These are phyloP conservation scores for Austropuccinia psidii DNA, from an alignment of 1,284 basidiomycete genomes.

Conservation along the genomic window DNA sequence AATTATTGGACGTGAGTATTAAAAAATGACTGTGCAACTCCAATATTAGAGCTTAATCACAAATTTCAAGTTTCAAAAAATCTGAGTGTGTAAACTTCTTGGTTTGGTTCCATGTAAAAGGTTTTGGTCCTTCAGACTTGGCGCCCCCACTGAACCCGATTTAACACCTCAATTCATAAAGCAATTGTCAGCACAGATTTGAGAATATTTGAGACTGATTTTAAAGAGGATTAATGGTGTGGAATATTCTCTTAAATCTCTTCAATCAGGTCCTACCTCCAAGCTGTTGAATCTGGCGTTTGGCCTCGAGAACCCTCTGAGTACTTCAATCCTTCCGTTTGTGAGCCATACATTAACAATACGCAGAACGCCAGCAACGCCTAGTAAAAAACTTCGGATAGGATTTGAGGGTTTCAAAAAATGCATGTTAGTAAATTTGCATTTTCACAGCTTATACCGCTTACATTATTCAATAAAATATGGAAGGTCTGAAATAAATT, in stretches of 20 bases:
- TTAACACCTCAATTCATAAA: neutral
- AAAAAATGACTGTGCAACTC: neutral
- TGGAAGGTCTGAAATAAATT: no score
- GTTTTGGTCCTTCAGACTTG: constrained; percentile 70
- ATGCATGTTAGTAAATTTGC: no score
- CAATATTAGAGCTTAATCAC: neutral
- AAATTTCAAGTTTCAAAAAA: neutral
- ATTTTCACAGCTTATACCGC: no score
- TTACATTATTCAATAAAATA: no score
- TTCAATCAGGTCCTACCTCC: constrained; percentile 60
- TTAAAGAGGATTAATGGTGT: no score
- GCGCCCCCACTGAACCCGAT: constrained; percentile 37
- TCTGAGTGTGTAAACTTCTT: neutral
- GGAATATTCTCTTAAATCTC: neutral
- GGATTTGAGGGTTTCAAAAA: no score
- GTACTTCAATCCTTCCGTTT: constrained; percentile 58
- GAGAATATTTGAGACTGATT: no score
- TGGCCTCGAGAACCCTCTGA: constrained; percentile 59
- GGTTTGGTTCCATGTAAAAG: no score
- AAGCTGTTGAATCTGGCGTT: constrained; percentile 57
- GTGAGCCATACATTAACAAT: constrained; percentile 46
- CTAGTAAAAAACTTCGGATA: no score
- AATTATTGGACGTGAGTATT: constrained; percentile 29
- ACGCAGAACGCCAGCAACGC: neutral
- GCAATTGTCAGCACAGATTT: neutral